Evolutionary conservation across 2,329 filamentous ascomycete genomes (phyloP), one percentile per base, ranked within the genome.

Genomic region (Trichoderma harzianum): DNA sequence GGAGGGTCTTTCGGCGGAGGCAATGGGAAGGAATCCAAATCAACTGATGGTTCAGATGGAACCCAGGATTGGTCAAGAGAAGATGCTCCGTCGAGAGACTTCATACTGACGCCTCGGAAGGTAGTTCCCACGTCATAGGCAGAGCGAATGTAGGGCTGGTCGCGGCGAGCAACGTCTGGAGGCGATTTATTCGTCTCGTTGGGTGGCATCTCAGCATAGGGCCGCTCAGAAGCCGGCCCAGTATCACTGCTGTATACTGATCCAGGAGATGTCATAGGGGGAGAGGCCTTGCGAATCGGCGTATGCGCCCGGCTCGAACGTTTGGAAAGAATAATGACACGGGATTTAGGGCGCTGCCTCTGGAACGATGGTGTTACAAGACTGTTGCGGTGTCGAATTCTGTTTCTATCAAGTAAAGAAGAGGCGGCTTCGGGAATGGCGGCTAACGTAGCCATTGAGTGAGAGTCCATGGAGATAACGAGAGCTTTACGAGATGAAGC

Each of bases 361-460:
- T 76, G 58, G 28, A 74, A 75, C 11, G 75, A 76, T 28, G 72
- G 66, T 8, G 70, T 65, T 30, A 58, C 70, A 39, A 58, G 65
- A 24, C 72, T 66, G 21, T 67, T 51, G 60, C 61, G 62, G 63
- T 51, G 71, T 47, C 71, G 71, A 30, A 69, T 69, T 65, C 63
- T 74, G 55, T 58, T 73, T 18, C 73, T 72, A 55, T 74, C 72
- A n/a, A 73, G 70, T 69, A 75, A 70, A 39, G 71, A 71, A 71
- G 75, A 58, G 71, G 73, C 72, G 71, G 74, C 73, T 69, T 77
- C 75, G 26, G 75, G 72, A 57, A 78, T 79, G 74, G 78, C 77
- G 76, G 78, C 74, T 74, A 76, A 66, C 34, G 74, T 70, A 74
- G 74, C 74, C 80, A 82, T 82, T 60, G 62, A 69, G 64, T 55